Evolutionary conservation across 345 rosid genomes (phyloP).

Genomic region (Ceriops decandra): DNA sequence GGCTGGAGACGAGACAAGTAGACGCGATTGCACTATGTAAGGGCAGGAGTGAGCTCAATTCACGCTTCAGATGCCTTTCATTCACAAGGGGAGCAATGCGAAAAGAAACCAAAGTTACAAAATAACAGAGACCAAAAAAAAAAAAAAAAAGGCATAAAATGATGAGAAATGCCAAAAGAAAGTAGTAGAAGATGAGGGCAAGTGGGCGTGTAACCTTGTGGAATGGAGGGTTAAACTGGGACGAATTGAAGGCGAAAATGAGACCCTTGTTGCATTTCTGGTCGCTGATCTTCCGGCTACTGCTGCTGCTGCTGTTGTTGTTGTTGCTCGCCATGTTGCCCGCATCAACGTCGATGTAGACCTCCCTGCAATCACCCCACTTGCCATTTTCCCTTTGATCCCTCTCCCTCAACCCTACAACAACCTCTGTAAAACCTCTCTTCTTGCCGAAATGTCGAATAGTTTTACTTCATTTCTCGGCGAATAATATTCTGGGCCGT

Average conservation of each 20-base stretch:
- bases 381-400: conserved; percentile 30
- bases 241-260: conserved; percentile 37
- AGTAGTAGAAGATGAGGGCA: conserved; percentile 13
- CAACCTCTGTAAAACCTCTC: conserved; percentile 43
- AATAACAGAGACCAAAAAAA: background rate
- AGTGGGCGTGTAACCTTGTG: conserved; percentile 23
- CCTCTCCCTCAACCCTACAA: conserved; percentile 29
- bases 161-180: background rate
- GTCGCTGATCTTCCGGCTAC: conserved; percentile 15
- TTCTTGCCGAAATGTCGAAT: no score
- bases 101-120: background rate
- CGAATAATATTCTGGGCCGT: no score
- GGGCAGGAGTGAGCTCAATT: conserved; percentile 58
- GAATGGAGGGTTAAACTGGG: conserved; percentile 24
- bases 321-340: conserved; percentile 30
- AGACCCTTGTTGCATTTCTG: conserved; percentile 12
- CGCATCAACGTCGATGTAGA: conserved; percentile 34
- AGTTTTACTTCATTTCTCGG: no score
- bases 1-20: conserved; percentile 71
- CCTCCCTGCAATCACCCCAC: conserved; percentile 45
- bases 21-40: conserved; percentile 59
- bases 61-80: conserved; percentile 55
- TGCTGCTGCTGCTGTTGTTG: conserved; percentile 2
- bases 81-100: conserved; percentile 2
- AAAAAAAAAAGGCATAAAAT: background rate